Conservation (phyloP, 805 yeast genomes). For the Pichia rugopelliculosa region DNA sequence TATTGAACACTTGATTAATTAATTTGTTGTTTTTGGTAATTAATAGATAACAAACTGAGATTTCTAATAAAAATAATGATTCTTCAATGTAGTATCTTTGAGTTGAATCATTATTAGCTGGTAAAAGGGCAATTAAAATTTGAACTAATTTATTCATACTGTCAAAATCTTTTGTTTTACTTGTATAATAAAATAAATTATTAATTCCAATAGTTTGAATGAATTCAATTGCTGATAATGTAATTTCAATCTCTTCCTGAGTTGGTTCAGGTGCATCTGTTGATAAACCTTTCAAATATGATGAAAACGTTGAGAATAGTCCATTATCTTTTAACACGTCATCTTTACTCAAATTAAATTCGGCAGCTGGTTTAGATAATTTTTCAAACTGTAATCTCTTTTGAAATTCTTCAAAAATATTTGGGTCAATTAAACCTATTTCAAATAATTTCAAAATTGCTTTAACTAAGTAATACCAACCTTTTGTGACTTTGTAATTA, state of each 20-base stretch:
- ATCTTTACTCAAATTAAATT: slow-evolving; percentile 52
- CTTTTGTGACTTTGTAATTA: slow-evolving; percentile 37
- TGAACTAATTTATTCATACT: slow-evolving; percentile 31
- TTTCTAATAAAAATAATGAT: slow-evolving; percentile 26
- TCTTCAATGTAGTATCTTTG: slow-evolving; percentile 23
- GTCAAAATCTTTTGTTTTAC: slow-evolving; percentile 26
- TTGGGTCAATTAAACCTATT: slow-evolving; percentile 63
- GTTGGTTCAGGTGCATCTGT: slow-evolving; percentile 91
- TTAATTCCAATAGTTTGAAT: slow-evolving; percentile 60
- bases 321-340: slow-evolving; percentile 68
- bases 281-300: slow-evolving; percentile 78
- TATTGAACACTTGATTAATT: slow-evolving; percentile 16
- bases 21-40: slow-evolving; percentile 22
- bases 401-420: slow-evolving; percentile 59
- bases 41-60: slow-evolving; percentile 26
- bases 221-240: slow-evolving; percentile 78
- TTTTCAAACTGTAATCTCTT: slow-evolving; percentile 42
- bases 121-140: slow-evolving; percentile 30
- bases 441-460: slow-evolving; percentile 61
- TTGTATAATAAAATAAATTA: slow-evolving; percentile 46
- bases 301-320: slow-evolving; percentile 82
- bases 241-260: slow-evolving; percentile 84
- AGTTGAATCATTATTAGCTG: slow-evolving; percentile 25
- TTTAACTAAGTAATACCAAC: slow-evolving; percentile 55
- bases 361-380: slow-evolving; percentile 59